Evolutionary conservation across 805 yeast species (phyloP).

Genomic region (Priceomyces melissophilus): DNA sequence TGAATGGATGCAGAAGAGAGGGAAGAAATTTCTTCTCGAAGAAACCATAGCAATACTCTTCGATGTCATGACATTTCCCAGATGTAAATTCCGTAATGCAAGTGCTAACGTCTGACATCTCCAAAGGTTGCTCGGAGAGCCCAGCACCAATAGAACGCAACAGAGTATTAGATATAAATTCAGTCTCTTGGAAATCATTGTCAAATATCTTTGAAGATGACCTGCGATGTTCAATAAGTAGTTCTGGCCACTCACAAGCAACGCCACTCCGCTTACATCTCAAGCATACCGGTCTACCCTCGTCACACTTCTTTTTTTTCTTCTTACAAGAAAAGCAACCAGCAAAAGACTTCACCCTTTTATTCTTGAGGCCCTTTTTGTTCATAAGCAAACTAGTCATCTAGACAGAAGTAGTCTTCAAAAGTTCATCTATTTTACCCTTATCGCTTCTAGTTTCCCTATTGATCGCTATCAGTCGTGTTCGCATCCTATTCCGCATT

Average conservation of each 20-base stretch:
- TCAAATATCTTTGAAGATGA: background rate
- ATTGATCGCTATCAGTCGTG: too few species aligned
- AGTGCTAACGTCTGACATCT: background rate
- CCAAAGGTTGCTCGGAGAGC: background rate
- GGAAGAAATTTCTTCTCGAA: constrained; percentile 40
- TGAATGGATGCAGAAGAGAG: constrained; percentile 40
- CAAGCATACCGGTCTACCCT: constrained; percentile 23
- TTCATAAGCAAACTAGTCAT: too few species aligned
- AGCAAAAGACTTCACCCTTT: constrained; percentile 6
- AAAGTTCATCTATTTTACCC: too few species aligned
- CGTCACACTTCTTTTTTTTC: constrained; percentile 31
- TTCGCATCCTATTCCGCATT: too few species aligned
- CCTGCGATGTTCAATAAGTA: background rate
- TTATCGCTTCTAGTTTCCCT: too few species aligned
- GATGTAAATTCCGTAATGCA: background rate
- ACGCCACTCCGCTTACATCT: constrained; percentile 22
- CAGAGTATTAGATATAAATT: too few species aligned
- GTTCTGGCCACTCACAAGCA: constrained; percentile 3
- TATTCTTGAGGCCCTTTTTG: background rate
- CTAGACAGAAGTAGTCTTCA: too few species aligned
- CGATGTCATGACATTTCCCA: background rate
- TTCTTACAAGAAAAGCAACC: constrained; percentile 30
- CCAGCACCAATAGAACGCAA: background rate
- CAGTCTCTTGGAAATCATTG: background rate
- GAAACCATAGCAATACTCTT: background rate